Evolutionary conservation across 306 rosid genomes (phyloP).

Genomic region (Sophora flavescens): DNA sequence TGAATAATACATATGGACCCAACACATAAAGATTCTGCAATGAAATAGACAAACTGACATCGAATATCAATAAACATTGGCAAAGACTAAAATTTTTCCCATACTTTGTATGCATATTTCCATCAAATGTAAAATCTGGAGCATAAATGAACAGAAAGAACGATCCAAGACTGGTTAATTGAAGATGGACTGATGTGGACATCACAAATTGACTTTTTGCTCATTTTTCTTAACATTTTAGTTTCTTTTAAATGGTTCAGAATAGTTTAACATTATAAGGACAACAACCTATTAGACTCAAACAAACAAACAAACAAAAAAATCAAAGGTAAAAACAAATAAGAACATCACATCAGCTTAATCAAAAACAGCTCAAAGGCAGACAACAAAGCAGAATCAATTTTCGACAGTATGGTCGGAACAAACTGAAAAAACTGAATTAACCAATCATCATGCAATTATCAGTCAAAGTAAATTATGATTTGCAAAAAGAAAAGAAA

Average conservation of each 20-base stretch:
- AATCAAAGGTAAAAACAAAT: constrained; percentile 60
- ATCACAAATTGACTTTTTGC: constrained; percentile 43
- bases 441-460: constrained; percentile 52
- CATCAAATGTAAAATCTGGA: constrained; percentile 23
- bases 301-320: constrained; percentile 41
- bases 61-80: constrained; percentile 38
- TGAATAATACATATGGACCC: constrained; percentile 65
- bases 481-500: background rate
- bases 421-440: constrained; percentile 54
- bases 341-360: constrained; percentile 73
- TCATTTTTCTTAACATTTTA: background rate
- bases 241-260: constrained; percentile 39
- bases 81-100: background rate
- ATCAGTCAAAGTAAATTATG: constrained; percentile 46
- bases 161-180: constrained; percentile 42
- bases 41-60: constrained; percentile 51
- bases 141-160: constrained; percentile 32
- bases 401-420: constrained; percentile 48
- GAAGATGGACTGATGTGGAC: constrained; percentile 42
- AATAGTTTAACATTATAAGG: constrained; percentile 49
- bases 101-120: constrained; percentile 15
- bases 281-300: constrained; percentile 52
- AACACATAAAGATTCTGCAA: constrained; percentile 55
- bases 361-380: constrained; percentile 51
- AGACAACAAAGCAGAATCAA: constrained; percentile 56